These are phyloP conservation scores for Phoenix dactylifera DNA, from an alignment of 176 grass and related monocot genomes.

Conservation along the genomic window DNA sequence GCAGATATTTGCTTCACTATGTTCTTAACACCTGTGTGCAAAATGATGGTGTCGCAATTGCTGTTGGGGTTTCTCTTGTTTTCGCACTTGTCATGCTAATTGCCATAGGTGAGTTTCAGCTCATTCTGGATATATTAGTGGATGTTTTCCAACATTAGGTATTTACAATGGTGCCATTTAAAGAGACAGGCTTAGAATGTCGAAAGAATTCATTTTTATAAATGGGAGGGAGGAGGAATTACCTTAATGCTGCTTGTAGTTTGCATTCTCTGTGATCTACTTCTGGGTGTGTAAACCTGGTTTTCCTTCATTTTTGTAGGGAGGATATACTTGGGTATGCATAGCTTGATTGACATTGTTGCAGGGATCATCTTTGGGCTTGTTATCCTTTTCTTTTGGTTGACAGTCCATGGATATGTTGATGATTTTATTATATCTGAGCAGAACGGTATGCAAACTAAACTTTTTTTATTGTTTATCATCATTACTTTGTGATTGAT, in stretches of 20 bases:
- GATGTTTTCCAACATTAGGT: no score
- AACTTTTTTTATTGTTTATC: no score
- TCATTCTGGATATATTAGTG: no score
- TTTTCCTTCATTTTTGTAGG: slow-evolving; percentile 27
- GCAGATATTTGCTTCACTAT: slow-evolving; percentile 81
- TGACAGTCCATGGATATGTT: slow-evolving; percentile 46
- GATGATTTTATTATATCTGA: slow-evolving; percentile 76
- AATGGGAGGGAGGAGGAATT: no score
- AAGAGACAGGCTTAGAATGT: no score
- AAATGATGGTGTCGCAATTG: slow-evolving; percentile 20
- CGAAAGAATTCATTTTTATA: no score
- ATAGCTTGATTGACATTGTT: slow-evolving; percentile 73
- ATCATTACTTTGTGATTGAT: neutral
- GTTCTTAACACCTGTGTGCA: slow-evolving; percentile 33
- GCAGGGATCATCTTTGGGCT: slow-evolving; percentile 64
- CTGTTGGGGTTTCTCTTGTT: slow-evolving; percentile 34
- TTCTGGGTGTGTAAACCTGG: no score
- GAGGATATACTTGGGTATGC: slow-evolving; percentile 95
- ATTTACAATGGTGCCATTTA: no score
- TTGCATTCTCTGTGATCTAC: no score
- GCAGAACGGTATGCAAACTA: slow-evolving; percentile 52
- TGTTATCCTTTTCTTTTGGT: slow-evolving; percentile 75
- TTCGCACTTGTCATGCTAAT: slow-evolving; percentile 43
- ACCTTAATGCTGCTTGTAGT: no score
- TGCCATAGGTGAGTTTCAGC: slow-evolving; percentile 50